Percentiles rank a stretch among this genome's conserved stretches.
Evolutionary conservation across 2,329 filamentous ascomycete genomes (phyloP).

Genomic region (Scytalidium sp.): DNA sequence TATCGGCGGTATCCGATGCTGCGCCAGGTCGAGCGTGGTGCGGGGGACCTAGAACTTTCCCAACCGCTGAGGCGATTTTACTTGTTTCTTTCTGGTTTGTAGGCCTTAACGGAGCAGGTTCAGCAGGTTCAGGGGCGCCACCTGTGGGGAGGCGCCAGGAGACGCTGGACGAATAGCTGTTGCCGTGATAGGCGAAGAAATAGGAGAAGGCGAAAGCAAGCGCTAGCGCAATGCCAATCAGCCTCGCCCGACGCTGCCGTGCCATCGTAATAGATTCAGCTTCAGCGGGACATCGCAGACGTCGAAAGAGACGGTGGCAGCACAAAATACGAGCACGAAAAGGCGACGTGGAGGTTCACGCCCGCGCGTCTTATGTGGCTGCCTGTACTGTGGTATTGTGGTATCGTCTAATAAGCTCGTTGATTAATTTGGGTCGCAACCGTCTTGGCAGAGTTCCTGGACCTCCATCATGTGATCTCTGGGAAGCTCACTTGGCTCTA

Average conservation of each 20-base stretch:
- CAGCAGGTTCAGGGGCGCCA: background rate
- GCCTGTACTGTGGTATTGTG: no score
- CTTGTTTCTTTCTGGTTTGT: background rate
- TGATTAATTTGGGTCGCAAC: no score
- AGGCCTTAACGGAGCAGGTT: background rate
- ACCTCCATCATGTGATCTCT: no score
- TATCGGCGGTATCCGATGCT: background rate
- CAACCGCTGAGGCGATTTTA: background rate
- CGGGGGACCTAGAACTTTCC: background rate
- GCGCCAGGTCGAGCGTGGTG: background rate
- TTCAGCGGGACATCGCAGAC: background rate
- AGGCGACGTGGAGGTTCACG: background rate
- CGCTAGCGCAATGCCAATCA: background rate
- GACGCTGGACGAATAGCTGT: background rate
- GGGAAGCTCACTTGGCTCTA: no score
- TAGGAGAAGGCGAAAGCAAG: background rate
- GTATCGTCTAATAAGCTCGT: no score
- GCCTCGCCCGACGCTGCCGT: background rate
- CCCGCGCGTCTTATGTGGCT: no score
- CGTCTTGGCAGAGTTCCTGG: no score
- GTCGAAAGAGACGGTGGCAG: background rate
- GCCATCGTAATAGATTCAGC: background rate
- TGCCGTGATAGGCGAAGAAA: background rate
- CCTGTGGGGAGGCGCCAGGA: background rate
- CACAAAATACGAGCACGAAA: background rate